Evolutionary conservation across 257 asterid genomes (phyloP).

Genomic region (Solanum paucissectum): DNA sequence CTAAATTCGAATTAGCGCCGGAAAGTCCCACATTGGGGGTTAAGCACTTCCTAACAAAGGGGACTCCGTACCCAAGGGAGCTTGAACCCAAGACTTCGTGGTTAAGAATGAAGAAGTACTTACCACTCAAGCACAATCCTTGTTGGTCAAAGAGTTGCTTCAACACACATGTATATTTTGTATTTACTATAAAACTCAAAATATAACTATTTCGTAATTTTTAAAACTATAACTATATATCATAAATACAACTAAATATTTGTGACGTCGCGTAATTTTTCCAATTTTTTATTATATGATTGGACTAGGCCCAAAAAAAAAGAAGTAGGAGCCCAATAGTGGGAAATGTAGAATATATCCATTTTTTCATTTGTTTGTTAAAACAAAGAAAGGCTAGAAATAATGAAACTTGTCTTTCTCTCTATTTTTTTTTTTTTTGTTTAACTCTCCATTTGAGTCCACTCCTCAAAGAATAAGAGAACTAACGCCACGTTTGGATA

Average conservation of each 20-base stretch:
- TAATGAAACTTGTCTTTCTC: conserved; percentile 31
- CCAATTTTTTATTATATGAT: not conserved
- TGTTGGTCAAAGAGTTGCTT: no score
- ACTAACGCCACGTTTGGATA: conserved; percentile 3
- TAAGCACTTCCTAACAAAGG: no score
- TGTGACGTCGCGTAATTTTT: no score
- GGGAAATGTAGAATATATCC: not conserved
- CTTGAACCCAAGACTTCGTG: no score
- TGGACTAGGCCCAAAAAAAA: not conserved
- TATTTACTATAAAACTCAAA: not conserved
- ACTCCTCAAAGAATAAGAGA: not conserved
- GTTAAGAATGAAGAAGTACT: no score
- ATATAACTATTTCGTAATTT: not conserved
- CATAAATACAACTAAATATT: not conserved
- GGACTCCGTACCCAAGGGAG: no score
- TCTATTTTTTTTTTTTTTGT: not conserved
- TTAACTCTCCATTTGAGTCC: not conserved
- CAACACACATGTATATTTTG: not conserved
- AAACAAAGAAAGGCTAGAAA: conserved; percentile 21
- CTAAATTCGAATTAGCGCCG: no score
- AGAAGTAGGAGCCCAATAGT: not conserved
- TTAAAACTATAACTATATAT: no score
- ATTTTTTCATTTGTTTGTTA: not conserved
- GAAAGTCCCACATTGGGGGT: no score
- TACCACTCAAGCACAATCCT: no score